Evolutionary conservation across 2,329 filamentous ascomycete genomes (phyloP).

Genomic region (Tolypocladium ovalisporum): DNA sequence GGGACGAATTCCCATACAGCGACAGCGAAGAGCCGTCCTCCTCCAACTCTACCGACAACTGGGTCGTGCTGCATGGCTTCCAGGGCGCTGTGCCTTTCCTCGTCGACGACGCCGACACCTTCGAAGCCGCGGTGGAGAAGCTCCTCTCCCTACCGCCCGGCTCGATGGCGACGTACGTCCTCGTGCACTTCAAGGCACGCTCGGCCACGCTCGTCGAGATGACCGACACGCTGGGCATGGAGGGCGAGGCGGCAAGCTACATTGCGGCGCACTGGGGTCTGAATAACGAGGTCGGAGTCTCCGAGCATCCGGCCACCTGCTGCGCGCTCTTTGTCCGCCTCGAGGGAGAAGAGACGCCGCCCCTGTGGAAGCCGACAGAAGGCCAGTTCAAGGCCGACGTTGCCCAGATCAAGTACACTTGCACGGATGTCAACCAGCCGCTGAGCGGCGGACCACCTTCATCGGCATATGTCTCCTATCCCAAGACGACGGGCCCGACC

Average conservation of each 20-base stretch:
- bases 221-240: neutral
- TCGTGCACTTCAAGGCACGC: constrained; percentile 7
- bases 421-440: neutral
- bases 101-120: constrained; percentile 9
- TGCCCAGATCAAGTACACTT: neutral
- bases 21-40: neutral
- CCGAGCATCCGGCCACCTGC: neutral
- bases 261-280: neutral
- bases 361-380: constrained; percentile 10
- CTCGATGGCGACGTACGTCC: neutral
- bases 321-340: constrained; percentile 13
- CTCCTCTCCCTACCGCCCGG: constrained; percentile 11
- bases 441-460: neutral
- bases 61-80: constrained; percentile 11
- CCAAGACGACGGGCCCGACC: neutral
- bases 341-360: neutral
- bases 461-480: neutral
- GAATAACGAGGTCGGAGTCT: neutral
- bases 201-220: neutral
- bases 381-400: constrained; percentile 8
- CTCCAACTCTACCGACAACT: neutral
- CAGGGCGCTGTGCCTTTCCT: constrained; percentile 21
- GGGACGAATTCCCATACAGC: neutral
- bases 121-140: constrained; percentile 9
- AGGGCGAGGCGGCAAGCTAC: neutral